These are phyloP conservation scores for Trichoderma orchidacearum DNA, from an alignment of 495 filamentous ascomycete genomes.

Conservation along the genomic window DNA sequence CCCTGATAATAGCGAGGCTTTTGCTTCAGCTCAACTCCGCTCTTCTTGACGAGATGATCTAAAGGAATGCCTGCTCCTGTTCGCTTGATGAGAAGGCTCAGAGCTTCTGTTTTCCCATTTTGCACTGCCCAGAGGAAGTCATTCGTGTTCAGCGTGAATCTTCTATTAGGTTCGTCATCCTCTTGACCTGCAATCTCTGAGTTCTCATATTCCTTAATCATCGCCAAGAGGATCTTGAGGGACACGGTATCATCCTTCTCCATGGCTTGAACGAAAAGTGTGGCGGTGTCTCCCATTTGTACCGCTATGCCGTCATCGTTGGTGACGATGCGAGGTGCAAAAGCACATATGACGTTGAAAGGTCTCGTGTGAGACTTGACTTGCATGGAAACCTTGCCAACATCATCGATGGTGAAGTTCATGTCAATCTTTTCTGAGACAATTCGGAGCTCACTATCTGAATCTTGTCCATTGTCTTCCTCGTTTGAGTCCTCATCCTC, in stretches of 20 bases:
- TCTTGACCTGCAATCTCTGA: conserved; percentile 9
- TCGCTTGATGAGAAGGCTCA: conserved; percentile 25
- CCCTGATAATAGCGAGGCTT: conserved; percentile 60
- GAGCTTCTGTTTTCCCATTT: conserved; percentile 21
- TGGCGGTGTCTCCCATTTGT: not conserved
- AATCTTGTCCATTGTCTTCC: conserved; percentile 12
- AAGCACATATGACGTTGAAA: conserved; percentile 19
- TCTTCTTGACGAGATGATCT: conserved; percentile 43
- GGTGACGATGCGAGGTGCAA: conserved; percentile 8
- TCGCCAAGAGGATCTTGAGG: conserved; percentile 23
- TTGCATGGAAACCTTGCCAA: conserved; percentile 47
- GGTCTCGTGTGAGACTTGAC: conserved; percentile 47
- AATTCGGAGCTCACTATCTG: conserved; percentile 27
- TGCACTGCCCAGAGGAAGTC: conserved; percentile 17
- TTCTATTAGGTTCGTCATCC: conserved; percentile 5
- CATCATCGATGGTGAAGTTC: conserved; percentile 55
- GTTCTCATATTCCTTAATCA: conserved; percentile 12
- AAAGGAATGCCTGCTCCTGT: conserved; percentile 53
- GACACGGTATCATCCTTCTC: conserved; percentile 14
- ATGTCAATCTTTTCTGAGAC: conserved; percentile 40
- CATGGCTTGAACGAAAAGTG: conserved; percentile 20
- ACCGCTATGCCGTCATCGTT: not conserved
- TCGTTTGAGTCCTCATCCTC: conserved; percentile 15
- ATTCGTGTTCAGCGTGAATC: not conserved
- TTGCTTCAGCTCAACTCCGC: conserved; percentile 40